Base-by-base conservation (phyloP, 495 filamentous ascomycete genomes). In the Penicillium mononematosum region DNA sequence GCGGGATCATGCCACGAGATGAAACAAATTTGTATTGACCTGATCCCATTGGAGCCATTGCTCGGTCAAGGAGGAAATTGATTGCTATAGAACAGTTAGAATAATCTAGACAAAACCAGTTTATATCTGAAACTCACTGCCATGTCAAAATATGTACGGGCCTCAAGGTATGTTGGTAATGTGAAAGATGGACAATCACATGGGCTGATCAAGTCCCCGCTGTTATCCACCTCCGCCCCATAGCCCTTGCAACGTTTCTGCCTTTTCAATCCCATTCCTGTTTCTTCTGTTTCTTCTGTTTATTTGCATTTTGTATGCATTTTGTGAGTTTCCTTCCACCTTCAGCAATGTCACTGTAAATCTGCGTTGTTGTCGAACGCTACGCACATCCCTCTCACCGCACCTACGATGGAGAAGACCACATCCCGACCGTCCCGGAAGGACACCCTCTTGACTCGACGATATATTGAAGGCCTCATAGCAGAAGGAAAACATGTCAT, bases 391-490 rank as follows among this genome's bases (percentile, higher is more conserved):
- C 24, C 22, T 17, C 27, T 63, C 45, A 45, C 54, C 47, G 47
- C 50, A 57, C 31, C 45, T 29, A 60, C 53, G 9, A 70, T 68
- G 65, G 62, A 62, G 46, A 60, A 61, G 31, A n/a, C 56, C 32
- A 47, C 54, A 1, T 41, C 47, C 56, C 59, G 64, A 50, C 55
- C 62, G 47, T 63, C 72, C 62, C 71, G 70, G 24, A 81, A 77
- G 67, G 75, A 83, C 64, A 71, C 72, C 7, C 57, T 87, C 12
- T 70, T 88, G 58, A 83, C 85, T 38, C 84, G 91, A 50, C 81
- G 88, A 42, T 84, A 95, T 65, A 83, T 98, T 56, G 94, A 98
- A 71, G 85, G 81, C 4, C 71, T 94, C 61, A 96, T 98, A 69
- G 89, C 94, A 5, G 86, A 92, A 45, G 94, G 92, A n/a, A 81